Conservation (phyloP, 2,329 filamentous ascomycete species). For the Nigrograna mackinnonii region DNA sequence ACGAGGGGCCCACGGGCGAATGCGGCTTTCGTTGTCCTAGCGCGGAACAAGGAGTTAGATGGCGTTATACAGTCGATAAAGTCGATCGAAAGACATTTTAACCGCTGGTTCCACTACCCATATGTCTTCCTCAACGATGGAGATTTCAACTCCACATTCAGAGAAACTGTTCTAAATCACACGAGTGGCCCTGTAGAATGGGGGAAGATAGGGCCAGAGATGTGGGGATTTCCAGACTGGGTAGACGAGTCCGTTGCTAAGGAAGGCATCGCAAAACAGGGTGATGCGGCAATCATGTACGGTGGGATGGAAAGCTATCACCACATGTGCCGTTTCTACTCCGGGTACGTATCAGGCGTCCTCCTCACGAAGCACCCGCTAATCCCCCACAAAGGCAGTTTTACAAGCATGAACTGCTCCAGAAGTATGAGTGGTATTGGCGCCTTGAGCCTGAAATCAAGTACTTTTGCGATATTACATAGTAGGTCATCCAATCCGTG, state of each 20-base stretch:
- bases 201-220: conserved; percentile 84
- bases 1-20: conserved; percentile 79
- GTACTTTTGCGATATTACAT: conserved; percentile 99
- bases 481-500: conserved; percentile 60
- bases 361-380: conserved; percentile 9
- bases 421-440: conserved; percentile 99
- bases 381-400: conserved; percentile 68
- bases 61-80: conserved; percentile 96
- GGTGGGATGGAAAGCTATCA: conserved; percentile 98
- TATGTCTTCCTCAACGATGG: conserved; percentile 98
- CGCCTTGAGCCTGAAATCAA: conserved; percentile 98
- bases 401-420: conserved; percentile 92
- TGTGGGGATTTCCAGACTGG: conserved; percentile 99
- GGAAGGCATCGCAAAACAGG: conserved; percentile 95
- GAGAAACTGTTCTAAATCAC: conserved; percentile 83
- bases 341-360: conserved; percentile 65
- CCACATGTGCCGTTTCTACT: conserved; percentile 99
- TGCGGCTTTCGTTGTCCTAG: conserved; percentile 92
- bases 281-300: conserved; percentile 98
- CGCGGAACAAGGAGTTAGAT: conserved; percentile 93
- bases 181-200: conserved; percentile 89
- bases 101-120: conserved; percentile 97
- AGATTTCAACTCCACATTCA: conserved; percentile 95
- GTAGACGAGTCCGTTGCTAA: conserved; percentile 90
- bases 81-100: conserved; percentile 98